phyloP scores from a whole-genome alignment of 2,329 filamentous ascomycete species.

The Periconia sp. region DNA sequence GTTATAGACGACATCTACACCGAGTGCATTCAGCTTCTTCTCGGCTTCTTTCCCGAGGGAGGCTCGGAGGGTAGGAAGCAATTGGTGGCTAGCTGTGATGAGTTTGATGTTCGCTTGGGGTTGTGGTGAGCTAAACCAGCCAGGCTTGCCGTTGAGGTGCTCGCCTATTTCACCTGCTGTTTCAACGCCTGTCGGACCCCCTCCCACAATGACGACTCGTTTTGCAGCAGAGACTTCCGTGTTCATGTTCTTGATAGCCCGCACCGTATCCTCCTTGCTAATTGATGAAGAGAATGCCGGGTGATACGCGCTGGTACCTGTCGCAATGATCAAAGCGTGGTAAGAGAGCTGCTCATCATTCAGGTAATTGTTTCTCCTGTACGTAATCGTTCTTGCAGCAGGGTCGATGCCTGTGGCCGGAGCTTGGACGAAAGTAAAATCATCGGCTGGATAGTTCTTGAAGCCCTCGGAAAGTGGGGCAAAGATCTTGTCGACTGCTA shows the following conservation, averaged over 20 bases:
- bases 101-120: constrained; percentile 52
- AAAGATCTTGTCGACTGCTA: constrained; percentile 57
- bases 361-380: constrained; percentile 39
- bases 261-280: constrained; percentile 23
- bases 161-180: constrained; percentile 57
- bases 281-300: constrained; percentile 53
- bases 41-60: constrained; percentile 52
- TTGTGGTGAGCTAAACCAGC: constrained; percentile 41
- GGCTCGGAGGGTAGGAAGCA: constrained; percentile 51
- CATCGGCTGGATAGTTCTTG: constrained; percentile 53
- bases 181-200: constrained; percentile 57
- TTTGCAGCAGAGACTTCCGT: constrained; percentile 45
- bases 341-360: constrained; percentile 49
- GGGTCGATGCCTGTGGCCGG: constrained; percentile 56
- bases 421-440: constrained; percentile 60
- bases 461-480: constrained; percentile 58
- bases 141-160: constrained; percentile 45
- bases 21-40: constrained; percentile 53
- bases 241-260: constrained; percentile 45
- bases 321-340: constrained; percentile 63
- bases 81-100: constrained; percentile 47
- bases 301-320: constrained; percentile 57
- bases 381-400: constrained; percentile 50
- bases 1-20: constrained; percentile 54
- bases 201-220: constrained; percentile 56